Conservation (phyloP, 768 basidiomycete genomes). For the Collybiopsis luxurians region DNA sequence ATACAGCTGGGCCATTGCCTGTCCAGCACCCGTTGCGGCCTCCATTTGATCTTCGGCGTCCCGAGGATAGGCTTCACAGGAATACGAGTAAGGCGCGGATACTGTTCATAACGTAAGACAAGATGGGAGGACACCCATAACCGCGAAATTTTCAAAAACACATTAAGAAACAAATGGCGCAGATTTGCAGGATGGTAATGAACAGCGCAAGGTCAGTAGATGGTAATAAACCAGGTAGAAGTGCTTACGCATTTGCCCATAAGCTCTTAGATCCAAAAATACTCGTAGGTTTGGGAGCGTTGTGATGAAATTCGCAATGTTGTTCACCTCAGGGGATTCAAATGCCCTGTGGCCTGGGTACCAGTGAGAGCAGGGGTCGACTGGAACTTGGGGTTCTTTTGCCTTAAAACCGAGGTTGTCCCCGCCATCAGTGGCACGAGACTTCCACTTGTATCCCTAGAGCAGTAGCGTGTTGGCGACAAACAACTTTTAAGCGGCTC, state of each 20-base stretch:
- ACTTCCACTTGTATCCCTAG: conserved; percentile 73
- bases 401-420: conserved; percentile 11
- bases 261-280: conserved; percentile 77
- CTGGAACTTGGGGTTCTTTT: conserved; percentile 22
- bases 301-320: conserved; percentile 66
- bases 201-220: too few species aligned
- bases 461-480: not conserved
- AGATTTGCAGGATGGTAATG: too few species aligned
- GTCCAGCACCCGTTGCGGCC: conserved; percentile 62
- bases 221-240: too few species aligned
- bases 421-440: conserved; percentile 19
- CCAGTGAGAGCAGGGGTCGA: conserved; percentile 69
- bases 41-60: conserved; percentile 78
- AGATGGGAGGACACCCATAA: too few species aligned
- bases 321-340: conserved; percentile 74
- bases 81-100: conserved; percentile 75
- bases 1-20: conserved; percentile 51
- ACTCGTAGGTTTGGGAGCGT: conserved; percentile 51
- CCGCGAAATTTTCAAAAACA: not conserved
- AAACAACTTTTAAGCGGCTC: not conserved
- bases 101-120: conserved; percentile 36
- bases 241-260: conserved; percentile 74
- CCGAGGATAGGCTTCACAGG: conserved; percentile 57
- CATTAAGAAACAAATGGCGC: not conserved
- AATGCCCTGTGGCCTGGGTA: conserved; percentile 76